These are phyloP conservation scores for Dichomitus squalens DNA, from an alignment of 1,284 basidiomycete genomes.

Conservation along the genomic window DNA sequence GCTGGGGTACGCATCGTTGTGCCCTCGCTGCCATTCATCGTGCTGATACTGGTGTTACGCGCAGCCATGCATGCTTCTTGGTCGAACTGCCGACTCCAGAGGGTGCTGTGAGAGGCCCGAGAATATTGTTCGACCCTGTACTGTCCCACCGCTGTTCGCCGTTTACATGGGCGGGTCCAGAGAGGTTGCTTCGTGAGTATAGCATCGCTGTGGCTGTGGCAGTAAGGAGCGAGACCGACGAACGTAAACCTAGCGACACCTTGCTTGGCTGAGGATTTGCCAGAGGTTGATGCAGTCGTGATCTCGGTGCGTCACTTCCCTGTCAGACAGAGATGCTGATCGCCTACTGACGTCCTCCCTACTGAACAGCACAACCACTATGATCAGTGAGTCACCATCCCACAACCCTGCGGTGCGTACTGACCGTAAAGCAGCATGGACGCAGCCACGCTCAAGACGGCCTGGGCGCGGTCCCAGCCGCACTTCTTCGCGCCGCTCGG, in stretches of 20 bases:
- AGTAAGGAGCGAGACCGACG: not conserved
- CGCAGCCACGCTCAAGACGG: conserved; percentile 50
- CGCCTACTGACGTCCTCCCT: not conserved
- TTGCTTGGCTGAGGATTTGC: conserved; percentile 60
- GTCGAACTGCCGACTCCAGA: conserved; percentile 59
- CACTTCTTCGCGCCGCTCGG: conserved; percentile 68
- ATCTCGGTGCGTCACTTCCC: conserved; percentile 47
- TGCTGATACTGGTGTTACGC: not conserved
- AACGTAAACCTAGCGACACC: conserved; percentile 46
- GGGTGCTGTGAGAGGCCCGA: conserved; percentile 49
- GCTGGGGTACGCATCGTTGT: conserved; percentile 45
- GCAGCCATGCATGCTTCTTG: conserved; percentile 67
- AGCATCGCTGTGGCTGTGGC: conserved; percentile 43
- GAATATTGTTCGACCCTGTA: conserved; percentile 76
- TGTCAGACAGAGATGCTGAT: not conserved
- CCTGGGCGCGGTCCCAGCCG: conserved; percentile 40
- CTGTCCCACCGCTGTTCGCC: conserved; percentile 68
- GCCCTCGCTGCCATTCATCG: not conserved
- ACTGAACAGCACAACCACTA: conserved; percentile 64
- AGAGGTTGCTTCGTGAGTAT: conserved; percentile 43
- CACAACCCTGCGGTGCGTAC: not conserved
- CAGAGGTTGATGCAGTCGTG: conserved; percentile 65
- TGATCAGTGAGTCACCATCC: conserved; percentile 53
- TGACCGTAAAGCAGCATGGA: conserved; percentile 47
- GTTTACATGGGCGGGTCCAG: conserved; percentile 51